These are phyloP conservation scores for Climacium dendroides DNA, from an alignment of 225 moss, liverwort and hornwort species.

Conservation along the genomic window DNA sequence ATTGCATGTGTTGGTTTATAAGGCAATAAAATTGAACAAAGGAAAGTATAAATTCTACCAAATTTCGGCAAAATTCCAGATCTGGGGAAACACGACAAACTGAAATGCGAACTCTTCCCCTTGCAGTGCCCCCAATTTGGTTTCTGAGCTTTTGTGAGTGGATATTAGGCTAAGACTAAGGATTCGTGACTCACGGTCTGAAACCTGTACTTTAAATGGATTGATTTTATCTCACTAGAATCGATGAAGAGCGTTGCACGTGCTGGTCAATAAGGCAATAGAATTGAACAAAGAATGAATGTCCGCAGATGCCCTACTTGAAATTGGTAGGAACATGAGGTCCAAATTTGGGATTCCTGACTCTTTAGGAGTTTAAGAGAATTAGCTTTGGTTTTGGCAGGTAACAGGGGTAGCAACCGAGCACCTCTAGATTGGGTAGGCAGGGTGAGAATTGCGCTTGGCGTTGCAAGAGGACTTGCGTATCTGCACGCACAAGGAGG, in stretches of 20 bases:
- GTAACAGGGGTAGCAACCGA: constrained; percentile 58
- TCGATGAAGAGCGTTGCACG: too few species aligned
- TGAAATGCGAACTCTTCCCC: too few species aligned
- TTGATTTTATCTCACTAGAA: not conserved
- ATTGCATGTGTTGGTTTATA: not conserved
- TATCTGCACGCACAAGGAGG: constrained; percentile 50
- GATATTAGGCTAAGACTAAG: not conserved
- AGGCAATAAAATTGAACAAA: not conserved
- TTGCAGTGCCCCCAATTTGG: not conserved
- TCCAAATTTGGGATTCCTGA: not conserved
- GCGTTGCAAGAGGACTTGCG: constrained; percentile 65
- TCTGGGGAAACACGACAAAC: not conserved
- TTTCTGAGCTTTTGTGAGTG: not conserved
- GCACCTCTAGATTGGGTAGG: constrained; percentile 80
- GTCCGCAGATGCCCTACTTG: not conserved
- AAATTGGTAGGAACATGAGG: not conserved
- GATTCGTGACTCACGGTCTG: not conserved
- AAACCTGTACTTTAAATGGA: not conserved
- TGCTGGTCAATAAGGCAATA: not conserved
- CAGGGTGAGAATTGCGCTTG: constrained; percentile 62
- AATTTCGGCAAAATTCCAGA: not conserved
- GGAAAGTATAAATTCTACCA: not conserved
- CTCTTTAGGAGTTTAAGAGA: not conserved
- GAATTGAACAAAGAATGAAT: too few species aligned
- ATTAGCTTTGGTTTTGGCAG: constrained; percentile 43